Percentiles rank a stretch among this genome's conserved stretches.
phyloP scores from a whole-genome alignment of 441 rosid species.

The Biscutella laevigata region DNA sequence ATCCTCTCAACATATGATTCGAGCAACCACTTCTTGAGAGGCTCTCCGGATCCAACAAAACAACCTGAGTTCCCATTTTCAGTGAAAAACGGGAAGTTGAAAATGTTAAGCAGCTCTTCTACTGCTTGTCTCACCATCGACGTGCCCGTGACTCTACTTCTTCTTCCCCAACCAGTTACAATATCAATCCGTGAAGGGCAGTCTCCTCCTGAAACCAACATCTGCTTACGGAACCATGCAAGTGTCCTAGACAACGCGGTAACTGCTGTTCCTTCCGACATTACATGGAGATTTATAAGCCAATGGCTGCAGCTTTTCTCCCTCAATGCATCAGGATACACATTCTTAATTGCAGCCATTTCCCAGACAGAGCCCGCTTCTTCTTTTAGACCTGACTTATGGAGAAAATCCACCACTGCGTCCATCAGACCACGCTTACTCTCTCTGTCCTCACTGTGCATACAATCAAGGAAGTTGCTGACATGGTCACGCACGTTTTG shows the following conservation, averaged over 20 bases:
- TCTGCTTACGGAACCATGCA: constrained; percentile 75
- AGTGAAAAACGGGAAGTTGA: constrained; percentile 75
- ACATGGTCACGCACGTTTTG: constrained; percentile 78
- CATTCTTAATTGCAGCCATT: constrained; percentile 68
- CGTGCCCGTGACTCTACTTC: constrained; percentile 79
- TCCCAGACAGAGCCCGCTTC: constrained; percentile 96
- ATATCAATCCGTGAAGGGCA: constrained; percentile 80
- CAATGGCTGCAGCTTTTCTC: constrained; percentile 76
- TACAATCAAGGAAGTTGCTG: constrained; percentile 62
- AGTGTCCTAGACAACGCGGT: constrained; percentile 71
- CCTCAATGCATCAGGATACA: constrained; percentile 72
- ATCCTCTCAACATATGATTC: constrained; percentile 80
- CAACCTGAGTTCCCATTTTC: constrained; percentile 88
- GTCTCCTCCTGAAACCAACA: constrained; percentile 66
- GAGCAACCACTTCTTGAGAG: constrained; percentile 64
- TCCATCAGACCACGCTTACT: constrained; percentile 91
- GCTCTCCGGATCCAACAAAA: constrained; percentile 76
- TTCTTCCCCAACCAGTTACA: constrained; percentile 90
- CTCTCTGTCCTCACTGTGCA: constrained; percentile 94
- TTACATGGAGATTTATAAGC: constrained; percentile 89
- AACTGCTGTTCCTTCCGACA: constrained; percentile 93
- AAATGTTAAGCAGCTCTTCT: constrained; percentile 63
- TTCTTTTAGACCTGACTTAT: constrained; percentile 86
- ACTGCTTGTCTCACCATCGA: constrained; percentile 80
- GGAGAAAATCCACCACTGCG: constrained; percentile 83